phyloP scores from a whole-genome alignment of 306 rosid species.

The Datisca glomerata region DNA sequence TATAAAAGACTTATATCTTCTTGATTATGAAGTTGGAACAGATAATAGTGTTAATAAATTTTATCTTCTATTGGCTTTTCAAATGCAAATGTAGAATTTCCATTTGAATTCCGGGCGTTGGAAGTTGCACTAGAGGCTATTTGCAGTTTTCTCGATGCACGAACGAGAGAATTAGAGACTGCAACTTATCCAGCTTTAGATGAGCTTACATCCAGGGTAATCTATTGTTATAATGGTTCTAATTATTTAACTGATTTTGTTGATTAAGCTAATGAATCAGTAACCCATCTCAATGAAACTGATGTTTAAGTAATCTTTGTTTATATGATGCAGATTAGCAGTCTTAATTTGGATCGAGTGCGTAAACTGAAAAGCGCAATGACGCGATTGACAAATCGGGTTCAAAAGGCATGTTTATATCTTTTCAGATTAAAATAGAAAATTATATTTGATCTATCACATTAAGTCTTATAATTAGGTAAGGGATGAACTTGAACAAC shows the following conservation, averaged over 20 bases:
- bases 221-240: too few relatives aligned
- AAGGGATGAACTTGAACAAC: slow-evolving; percentile 91
- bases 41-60: too few relatives aligned
- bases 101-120: slow-evolving; percentile 90
- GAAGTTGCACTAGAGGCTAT: slow-evolving; percentile 96
- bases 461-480: too few relatives aligned
- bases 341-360: slow-evolving; percentile 95
- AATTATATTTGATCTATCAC: too few relatives aligned
- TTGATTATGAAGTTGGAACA: too few relatives aligned
- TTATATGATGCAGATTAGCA: slow-evolving; percentile 65
- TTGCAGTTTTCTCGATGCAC: slow-evolving; percentile 93
- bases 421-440: too few relatives aligned
- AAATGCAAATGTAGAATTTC: slow-evolving; percentile 50
- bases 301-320: too few relatives aligned
- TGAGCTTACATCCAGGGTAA: slow-evolving; percentile 86
- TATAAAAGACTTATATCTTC: too few relatives aligned
- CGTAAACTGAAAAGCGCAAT: slow-evolving; percentile 93
- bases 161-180: slow-evolving; percentile 81
- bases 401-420: slow-evolving; percentile 95
- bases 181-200: slow-evolving; percentile 94
- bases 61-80: slow-evolving; percentile 6
- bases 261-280: too few relatives aligned
- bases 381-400: slow-evolving; percentile 95
- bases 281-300: too few relatives aligned
- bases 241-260: too few relatives aligned